Evolutionary conservation across 495 filamentous ascomycete genomes (phyloP), one percentile per base, ranked within the genome.

Genomic region (Acidomyces sp.): DNA sequence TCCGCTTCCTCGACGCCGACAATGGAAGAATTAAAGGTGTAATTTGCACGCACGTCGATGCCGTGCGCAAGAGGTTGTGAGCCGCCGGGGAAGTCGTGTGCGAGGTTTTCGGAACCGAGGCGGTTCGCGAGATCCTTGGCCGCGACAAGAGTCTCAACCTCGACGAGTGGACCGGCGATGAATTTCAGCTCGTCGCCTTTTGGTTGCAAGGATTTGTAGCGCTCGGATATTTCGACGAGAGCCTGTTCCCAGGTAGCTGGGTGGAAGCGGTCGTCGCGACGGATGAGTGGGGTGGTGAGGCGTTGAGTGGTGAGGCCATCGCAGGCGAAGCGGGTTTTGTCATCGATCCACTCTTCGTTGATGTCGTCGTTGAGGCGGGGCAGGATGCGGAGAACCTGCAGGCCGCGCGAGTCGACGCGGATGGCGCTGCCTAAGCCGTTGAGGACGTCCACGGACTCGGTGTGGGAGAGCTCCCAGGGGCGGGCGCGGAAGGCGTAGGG

Each of bases 271-370:
- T 83, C 78, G 30, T 87, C 81, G 37, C 77, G 74, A 54, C 92
- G 82, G 48, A 94, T 81, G 28, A 97, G 64, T 3, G 90, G 90
- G 30, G 84, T 90, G 23, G 90, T 95, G 17, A 97, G 68, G 41
- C 90, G 70, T 60, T 97, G 90, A 23, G 86, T 94, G 70, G 80
- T 87, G 45, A 97, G 65, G n/a, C 88, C 90, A 63, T 97, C 90
- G 60, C 86, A 94, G 6, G 90, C 88, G 61, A 96, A 97, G 22
- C 90, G 73, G 17, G 85, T 80, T 68, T 97, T 97, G 67, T 97
- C 90, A 56, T 95, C 88, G 56, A 97, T 94, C 90, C 90, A 97
- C 63, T 96, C 90, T 63, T 97, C 90, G 60, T 97, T 97, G 45
- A 97, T 74, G 56, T 96, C 86, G 51, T 97, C 90, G 57, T 96